phyloP scores from a whole-genome alignment of 306 rosid genomes.

The Lathyrus oleraceus region DNA sequence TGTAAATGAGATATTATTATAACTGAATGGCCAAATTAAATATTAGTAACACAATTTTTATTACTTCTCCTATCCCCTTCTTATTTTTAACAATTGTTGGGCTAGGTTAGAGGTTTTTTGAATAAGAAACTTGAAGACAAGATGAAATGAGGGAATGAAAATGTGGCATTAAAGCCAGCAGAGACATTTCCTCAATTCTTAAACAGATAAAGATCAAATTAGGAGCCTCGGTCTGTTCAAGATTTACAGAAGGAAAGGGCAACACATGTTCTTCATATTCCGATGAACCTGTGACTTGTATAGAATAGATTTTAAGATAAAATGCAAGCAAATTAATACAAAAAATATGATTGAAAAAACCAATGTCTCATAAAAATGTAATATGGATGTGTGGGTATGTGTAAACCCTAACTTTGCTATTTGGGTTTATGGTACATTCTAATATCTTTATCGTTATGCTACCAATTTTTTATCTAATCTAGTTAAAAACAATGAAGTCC shows the following conservation, averaged over 20 bases:
- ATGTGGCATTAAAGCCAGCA: conserved; percentile 1
- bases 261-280: background rate
- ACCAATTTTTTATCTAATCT: background rate
- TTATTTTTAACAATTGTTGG: conserved; percentile 1
- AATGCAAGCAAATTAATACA: conserved; percentile 5
- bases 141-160: conserved; percentile 5
- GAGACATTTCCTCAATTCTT: conserved; percentile 6
- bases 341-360: conserved; percentile 14
- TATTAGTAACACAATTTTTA: background rate
- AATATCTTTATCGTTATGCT: background rate
- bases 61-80: conserved; percentile 18
- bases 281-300: background rate
- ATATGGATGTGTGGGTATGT: background rate
- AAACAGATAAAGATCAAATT: conserved; percentile 10
- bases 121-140: conserved; percentile 24
- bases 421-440: background rate
- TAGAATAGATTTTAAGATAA: conserved; percentile 23
- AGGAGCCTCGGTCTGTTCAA: conserved; percentile 17
- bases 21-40: conserved; percentile 11
- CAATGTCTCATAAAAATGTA: conserved; percentile 5
- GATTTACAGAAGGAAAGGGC: conserved; percentile 7
- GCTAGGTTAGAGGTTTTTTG: background rate
- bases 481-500: background rate
- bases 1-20: conserved; percentile 33
- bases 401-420: conserved; percentile 1